These are phyloP conservation scores for Saturnispora diversa DNA, from an alignment of 805 yeast genomes.

Conservation along the genomic window DNA sequence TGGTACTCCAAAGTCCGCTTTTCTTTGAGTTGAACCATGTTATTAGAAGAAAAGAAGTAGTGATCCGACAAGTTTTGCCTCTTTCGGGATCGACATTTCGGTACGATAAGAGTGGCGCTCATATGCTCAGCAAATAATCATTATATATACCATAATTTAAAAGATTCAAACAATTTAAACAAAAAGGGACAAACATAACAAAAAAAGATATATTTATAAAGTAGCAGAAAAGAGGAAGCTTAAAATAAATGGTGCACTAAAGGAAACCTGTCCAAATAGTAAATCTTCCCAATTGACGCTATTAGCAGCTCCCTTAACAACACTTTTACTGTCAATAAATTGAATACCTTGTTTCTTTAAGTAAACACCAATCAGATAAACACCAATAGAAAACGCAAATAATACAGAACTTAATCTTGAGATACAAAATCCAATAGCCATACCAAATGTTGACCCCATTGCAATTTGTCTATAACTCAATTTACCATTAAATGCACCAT, in stretches of 20 bases:
- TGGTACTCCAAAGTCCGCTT: too few relatives aligned
- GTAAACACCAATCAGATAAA: constrained; percentile 41
- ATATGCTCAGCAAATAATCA: background rate
- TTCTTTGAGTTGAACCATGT: too few relatives aligned
- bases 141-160: background rate
- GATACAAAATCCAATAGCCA: constrained; percentile 48
- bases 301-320: constrained; percentile 10
- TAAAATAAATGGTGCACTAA: constrained; percentile 47
- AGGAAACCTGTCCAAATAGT: constrained; percentile 52
- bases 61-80: background rate
- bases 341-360: constrained; percentile 45
- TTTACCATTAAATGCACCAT: constrained; percentile 37
- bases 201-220: background rate
- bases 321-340: constrained; percentile 3
- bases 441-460: constrained; percentile 54
- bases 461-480: constrained; percentile 56
- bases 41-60: background rate
- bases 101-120: constrained; percentile 1
- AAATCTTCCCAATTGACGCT: constrained; percentile 27
- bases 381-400: constrained; percentile 41
- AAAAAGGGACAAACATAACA: background rate
- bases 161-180: background rate
- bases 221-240: constrained; percentile 51
- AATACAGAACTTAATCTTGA: constrained; percentile 53
- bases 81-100: background rate